phyloP scores from a whole-genome alignment of 768 basidiomycete species.

The Filobasidium floriforme region DNA sequence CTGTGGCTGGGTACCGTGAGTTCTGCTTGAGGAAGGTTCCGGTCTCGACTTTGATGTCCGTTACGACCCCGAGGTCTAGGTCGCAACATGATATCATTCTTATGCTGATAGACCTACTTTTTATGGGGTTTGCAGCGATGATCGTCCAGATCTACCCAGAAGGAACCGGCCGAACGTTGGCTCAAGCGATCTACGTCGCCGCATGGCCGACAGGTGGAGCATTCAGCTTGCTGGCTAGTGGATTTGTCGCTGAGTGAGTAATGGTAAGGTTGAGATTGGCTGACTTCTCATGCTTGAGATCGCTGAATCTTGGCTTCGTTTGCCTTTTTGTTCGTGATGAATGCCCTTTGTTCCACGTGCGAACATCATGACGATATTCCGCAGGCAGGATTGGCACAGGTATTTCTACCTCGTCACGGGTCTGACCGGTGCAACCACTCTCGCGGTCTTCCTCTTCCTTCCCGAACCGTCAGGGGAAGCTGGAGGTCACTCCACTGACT shows the following conservation, averaged over 20 bases:
- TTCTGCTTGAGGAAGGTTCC: not conserved
- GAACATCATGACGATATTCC: no score
- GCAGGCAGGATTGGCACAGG: no score
- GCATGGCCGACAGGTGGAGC: not conserved
- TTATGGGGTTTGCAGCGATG: not conserved
- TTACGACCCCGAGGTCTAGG: not conserved
- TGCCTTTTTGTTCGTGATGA: not conserved
- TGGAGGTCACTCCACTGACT: no score
- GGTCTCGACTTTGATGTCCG: not conserved
- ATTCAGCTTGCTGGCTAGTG: not conserved
- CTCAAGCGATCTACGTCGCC: not conserved
- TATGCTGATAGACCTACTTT: no score
- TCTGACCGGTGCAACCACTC: no score
- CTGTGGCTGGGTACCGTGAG: not conserved
- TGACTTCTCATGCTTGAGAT: not conserved
- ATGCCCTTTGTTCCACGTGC: no score
- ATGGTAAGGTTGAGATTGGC: not conserved
- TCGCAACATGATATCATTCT: no score
- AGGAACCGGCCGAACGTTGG: not conserved
- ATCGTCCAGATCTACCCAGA: not conserved
- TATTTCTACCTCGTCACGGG: no score
- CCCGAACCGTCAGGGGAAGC: no score
- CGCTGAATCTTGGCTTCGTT: not conserved
- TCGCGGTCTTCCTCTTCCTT: no score
- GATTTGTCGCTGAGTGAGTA: not conserved